phyloP scores from a whole-genome alignment of 805 yeast species.

The Wickerhamiella hasegawae region DNA sequence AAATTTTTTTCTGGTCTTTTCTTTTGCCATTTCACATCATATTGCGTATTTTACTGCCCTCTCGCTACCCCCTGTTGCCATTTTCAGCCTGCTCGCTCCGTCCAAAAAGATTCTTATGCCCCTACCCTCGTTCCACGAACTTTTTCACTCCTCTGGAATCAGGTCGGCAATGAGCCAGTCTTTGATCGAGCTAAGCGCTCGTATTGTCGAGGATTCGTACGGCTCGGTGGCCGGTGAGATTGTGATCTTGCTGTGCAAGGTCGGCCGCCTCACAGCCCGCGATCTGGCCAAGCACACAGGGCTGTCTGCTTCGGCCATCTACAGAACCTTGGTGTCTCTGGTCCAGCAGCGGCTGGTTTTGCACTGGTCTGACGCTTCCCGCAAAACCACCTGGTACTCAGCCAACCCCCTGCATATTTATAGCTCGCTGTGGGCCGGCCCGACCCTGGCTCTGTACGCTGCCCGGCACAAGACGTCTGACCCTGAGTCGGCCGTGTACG shows the following conservation, averaged over 20 bases:
- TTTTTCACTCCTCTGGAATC: too few relatives aligned
- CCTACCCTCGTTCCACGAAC: too few relatives aligned
- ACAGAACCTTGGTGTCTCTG: constrained; percentile 55
- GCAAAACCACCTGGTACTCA: constrained; percentile 30
- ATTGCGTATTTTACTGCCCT: too few relatives aligned
- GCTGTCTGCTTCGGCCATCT: constrained; percentile 35
- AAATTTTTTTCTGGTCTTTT: too few relatives aligned
- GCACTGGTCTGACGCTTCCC: constrained; percentile 35
- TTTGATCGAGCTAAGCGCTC: constrained; percentile 15
- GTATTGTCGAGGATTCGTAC: constrained; percentile 23
- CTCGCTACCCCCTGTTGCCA: too few relatives aligned
- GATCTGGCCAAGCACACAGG: constrained; percentile 35
- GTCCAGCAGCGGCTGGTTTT: constrained; percentile 65
- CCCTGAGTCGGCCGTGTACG: constrained; percentile 37
- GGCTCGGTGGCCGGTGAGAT: constrained; percentile 64
- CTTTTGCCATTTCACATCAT: too few relatives aligned
- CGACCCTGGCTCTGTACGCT: constrained; percentile 35
- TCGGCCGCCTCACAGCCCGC: constrained; percentile 46
- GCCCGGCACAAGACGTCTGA: constrained; percentile 27
- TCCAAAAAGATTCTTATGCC: too few relatives aligned
- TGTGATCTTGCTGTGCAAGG: constrained; percentile 41
- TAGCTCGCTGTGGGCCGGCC: constrained; percentile 59
- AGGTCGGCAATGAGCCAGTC: constrained; percentile 5
- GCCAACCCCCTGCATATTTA: constrained; percentile 50
- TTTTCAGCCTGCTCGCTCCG: too few relatives aligned